Evolutionary conservation across 129 eudicot genomes (phyloP), one percentile per base, ranked within the genome.

Genomic region (Flaveria brownii): DNA sequence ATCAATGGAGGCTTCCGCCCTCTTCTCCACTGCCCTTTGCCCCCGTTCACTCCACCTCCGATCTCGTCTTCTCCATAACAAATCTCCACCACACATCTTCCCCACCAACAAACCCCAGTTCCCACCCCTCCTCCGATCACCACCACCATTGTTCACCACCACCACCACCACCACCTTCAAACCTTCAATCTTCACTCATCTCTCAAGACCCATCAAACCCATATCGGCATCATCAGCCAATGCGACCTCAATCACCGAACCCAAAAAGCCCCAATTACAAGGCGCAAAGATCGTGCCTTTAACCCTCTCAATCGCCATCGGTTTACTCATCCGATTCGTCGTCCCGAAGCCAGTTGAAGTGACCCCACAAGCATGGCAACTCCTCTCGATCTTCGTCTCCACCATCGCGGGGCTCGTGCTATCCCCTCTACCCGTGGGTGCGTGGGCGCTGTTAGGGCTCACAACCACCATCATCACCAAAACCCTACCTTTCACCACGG

Each of bases 361-460:
- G 12, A 87, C 97, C n/a, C 77, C 77, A 9, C 97, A 92, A 77
- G 93, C 97, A 33, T 92, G 97, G 97, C 96, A 89, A 51, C 74
- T 92, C 13, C 79, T 92, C 18, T 71, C 97, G 1, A 89, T 92
- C 14, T 92, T 92, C 74, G 87, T 86, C 14, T 89, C 96, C 45
- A 92, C 97, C 45, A 84, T 92, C 68, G 88, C 96, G 33, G 97
- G 97, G 2, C 83, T 92, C 7, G 91, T 92, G 20, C 87, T 92
- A 33, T 86, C 91, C 5, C 97, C 97, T 0, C 71, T 92, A 7
- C 96, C 96, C n/a, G 97, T 92, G 25, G 97, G 97, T 25, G 97
- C 96, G 0, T 92, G 96, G 97, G 93, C 96, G 6, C 84, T 92
- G 3, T 20, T 89, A 28, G 93, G 93, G 6, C 82, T 92, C 2